Base-by-base conservation (phyloP, 192 early-diverging fungal species). In the Dissophora ornata region DNA sequence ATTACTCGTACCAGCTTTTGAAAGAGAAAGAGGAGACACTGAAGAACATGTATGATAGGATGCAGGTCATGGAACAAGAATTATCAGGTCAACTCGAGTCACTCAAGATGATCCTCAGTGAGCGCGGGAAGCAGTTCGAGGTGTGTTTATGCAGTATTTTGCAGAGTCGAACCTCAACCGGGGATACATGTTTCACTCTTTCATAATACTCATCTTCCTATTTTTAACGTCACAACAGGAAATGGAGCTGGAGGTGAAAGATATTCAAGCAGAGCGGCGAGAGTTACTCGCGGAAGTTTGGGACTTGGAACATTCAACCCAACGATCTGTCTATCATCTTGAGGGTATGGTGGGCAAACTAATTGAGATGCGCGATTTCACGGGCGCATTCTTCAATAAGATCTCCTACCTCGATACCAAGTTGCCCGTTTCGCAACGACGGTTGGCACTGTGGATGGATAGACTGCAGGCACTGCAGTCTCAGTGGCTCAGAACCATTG, bases 31-130 rank as follows among this genome's bases (percentile, higher is more conserved):
- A 77, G 19, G 73, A 77, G 15, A 62, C 38, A 5, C 40, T 77
- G n/a, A 67, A 57, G n/a, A 18, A 9, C 4, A 12, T 67, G 24
- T 62, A 22, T 22, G 46, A 42, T 5, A 67, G 36, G 30, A 61
- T 77, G 64, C 64, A 67, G 73, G 73, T 77, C 60, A 61, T 75
- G 48, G 71, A 75, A 33, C 60, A 53, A 6, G 71, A 75, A n/a
- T 55, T 66, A 28, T 26, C 71, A 5, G 47, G 42, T n/a, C 73
- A 77, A 13, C 47, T 77, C 2, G 52, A 57, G 1, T 44, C 64
- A 0, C 45, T 77, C 4, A 67, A 50, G 34, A 2, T 56, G 10
- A 67, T 77, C 15, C 45, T 77, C 22, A 40, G 26, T 4, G 58
- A 67, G 4, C 63, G 53, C 16, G 38, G 50, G n/a, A 48, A 36